phyloP scores from a whole-genome alignment of 1,284 basidiomycete genomes.

The Cutaneotrichosporon curvatum region DNA sequence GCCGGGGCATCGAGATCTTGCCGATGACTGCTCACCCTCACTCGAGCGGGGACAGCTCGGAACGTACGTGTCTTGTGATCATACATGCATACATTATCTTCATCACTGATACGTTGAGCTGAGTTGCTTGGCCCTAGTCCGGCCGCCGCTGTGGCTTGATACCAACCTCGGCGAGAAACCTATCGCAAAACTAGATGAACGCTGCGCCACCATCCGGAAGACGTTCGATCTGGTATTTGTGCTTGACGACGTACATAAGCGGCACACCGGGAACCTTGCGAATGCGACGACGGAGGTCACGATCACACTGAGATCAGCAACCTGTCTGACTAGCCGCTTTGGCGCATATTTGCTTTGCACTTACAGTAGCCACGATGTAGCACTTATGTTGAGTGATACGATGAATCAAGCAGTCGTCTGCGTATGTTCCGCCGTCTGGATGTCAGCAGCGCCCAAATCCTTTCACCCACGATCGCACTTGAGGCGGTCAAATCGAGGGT shows the following conservation, averaged over 20 bases:
- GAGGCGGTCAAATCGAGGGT: constrained; percentile 91
- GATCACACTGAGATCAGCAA: constrained; percentile 59
- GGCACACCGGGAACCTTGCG: constrained; percentile 90
- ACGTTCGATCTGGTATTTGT: constrained; percentile 85
- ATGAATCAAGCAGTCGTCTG: constrained; percentile 96
- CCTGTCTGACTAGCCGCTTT: neutral
- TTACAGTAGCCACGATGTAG: constrained; percentile 85
- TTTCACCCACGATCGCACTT: constrained; percentile 56
- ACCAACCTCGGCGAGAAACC: no score
- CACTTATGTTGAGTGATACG: constrained; percentile 91
- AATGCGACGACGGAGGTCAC: constrained; percentile 84
- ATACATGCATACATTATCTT: constrained; percentile 15
- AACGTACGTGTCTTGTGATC: no score
- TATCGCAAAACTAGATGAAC: constrained; percentile 13
- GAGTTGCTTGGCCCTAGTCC: no score
- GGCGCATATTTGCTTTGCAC: constrained; percentile 10
- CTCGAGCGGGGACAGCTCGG: no score
- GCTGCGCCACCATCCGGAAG: constrained; percentile 59
- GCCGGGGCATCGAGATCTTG: no score
- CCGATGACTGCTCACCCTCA: no score
- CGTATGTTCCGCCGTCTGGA: constrained; percentile 80
- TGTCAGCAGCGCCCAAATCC: neutral
- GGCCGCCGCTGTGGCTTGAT: no score
- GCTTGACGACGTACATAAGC: constrained; percentile 88
- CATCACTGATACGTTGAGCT: neutral